Conservation (phyloP, 1,139 yeast genomes). For the Cylindricascospora bacillispora region DNA sequence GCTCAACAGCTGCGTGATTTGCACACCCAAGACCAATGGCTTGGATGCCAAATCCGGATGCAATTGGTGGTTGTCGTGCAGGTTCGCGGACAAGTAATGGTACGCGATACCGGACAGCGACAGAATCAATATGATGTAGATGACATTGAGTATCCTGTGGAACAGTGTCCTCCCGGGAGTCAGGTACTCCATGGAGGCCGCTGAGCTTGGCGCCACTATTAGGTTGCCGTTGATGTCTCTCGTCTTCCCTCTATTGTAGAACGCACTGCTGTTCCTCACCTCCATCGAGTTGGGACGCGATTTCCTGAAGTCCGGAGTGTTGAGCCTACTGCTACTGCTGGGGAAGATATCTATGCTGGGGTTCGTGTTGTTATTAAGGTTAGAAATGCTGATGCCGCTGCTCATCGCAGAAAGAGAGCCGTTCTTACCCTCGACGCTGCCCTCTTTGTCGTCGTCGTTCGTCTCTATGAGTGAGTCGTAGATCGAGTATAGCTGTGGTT, state of each 20-base stretch:
- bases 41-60: constrained; percentile 26
- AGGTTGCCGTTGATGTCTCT: constrained; percentile 1
- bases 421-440: constrained; percentile 1
- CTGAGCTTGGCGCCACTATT: constrained; percentile 1
- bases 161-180: neutral
- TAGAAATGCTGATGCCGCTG: too few relatives aligned
- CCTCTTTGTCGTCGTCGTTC: constrained; percentile 14
- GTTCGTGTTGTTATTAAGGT: neutral
- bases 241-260: neutral
- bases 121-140: constrained; percentile 26
- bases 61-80: constrained; percentile 38
- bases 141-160: constrained; percentile 7
- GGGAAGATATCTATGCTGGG: neutral
- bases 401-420: too few relatives aligned
- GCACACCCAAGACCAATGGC: constrained; percentile 25
- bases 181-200: neutral
- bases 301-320: too few relatives aligned
- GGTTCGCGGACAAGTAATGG: constrained; percentile 38
- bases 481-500: constrained; percentile 22
- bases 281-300: neutral
- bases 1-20: constrained; percentile 12
- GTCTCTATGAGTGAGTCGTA: constrained; percentile 25
- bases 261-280: neutral
- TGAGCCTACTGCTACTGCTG: too few relatives aligned
- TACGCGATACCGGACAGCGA: constrained; percentile 36